Base-by-base conservation (phyloP, 768 basidiomycete species). In the Trametes villosa region DNA sequence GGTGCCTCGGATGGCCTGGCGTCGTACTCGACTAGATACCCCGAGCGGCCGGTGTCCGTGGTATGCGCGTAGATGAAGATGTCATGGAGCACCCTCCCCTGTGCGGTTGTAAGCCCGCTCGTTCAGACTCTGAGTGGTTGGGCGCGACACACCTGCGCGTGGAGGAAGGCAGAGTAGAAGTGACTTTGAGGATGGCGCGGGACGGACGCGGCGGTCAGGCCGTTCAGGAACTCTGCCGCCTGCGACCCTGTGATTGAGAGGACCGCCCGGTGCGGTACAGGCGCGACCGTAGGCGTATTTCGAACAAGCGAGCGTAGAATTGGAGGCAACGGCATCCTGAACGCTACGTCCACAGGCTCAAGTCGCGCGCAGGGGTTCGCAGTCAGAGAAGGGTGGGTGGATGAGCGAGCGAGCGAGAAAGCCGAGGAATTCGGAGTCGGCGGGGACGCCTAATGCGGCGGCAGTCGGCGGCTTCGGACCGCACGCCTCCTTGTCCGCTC, bases 1-100 rank as follows among this genome's bases (percentile, higher is more conserved):
- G 82, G 80, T 8, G 83, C 81, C 64, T 86, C 83, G 40, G 87
- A 81, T 1, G 81, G 72, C 47, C 85, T 77, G 12, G 83, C 74
- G 71, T 95, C 86, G 68, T 88, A 86, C 70, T 93, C 92, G 59
- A 92, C 72, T 46, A 93, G 74, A 70, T 88, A 92, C 18, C 82
- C 83, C 17, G 72, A 75, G 22, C 79, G 73, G 13, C 84, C 77
- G 20, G 74, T 74, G 38, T 72, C 67, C 44, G 76, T 75, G 11
- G 78, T 74, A 29, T 79, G 77, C 15, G 88, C 86, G 72, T 93
- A 92, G 63, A 97, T 79, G 74, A 98, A 95, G 51, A 89, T 76
- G 72, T 98, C 96, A 70, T 94, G 88, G 46, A 97, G 78, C 30
- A 98, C 86, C 70, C 95, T 83, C 40, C 96, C 96, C 94, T 57